Percentiles rank a stretch among this genome's conserved stretches.
Evolutionary conservation across 2,329 filamentous ascomycete species (phyloP).

Genomic region (Orbilia quercus): DNA sequence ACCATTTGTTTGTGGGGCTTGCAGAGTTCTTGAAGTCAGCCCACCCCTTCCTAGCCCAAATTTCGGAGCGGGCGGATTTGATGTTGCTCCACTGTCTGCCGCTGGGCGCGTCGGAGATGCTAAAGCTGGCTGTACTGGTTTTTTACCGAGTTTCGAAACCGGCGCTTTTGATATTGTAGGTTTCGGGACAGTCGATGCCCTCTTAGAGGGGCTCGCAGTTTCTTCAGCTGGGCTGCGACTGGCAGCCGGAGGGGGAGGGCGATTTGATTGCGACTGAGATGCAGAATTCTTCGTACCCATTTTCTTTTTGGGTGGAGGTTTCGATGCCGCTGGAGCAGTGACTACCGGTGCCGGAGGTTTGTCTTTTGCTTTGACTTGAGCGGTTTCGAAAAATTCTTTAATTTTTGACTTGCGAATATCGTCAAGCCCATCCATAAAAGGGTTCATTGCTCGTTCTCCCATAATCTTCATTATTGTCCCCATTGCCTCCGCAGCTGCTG

Average conservation of each 20-base stretch:
- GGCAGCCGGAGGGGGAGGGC: slow-evolving; percentile 61
- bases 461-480: slow-evolving; percentile 99
- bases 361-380: slow-evolving; percentile 87
- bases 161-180: slow-evolving; percentile 64
- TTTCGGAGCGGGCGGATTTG: slow-evolving; percentile 67
- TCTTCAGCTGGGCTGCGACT: slow-evolving; percentile 66
- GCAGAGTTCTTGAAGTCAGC: slow-evolving; percentile 83
- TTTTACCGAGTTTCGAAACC: slow-evolving; percentile 33
- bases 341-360: slow-evolving; percentile 75
- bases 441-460: slow-evolving; percentile 93
- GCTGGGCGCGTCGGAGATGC: slow-evolving; percentile 66
- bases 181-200: slow-evolving; percentile 66
- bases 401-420: slow-evolving; percentile 96
- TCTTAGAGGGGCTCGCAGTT: slow-evolving; percentile 62
- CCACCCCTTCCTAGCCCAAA: slow-evolving; percentile 76
- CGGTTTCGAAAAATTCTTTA: slow-evolving; percentile 86
- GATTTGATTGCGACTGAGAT: slow-evolving; percentile 65
- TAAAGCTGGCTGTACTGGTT: slow-evolving; percentile 67
- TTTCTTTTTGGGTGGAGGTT: slow-evolving; percentile 64
- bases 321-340: slow-evolving; percentile 65
- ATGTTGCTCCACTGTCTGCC: slow-evolving; percentile 69
- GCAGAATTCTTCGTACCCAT: slow-evolving; percentile 67
- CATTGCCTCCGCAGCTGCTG: slow-evolving; percentile 89
- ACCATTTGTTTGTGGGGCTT: slow-evolving; percentile 66
- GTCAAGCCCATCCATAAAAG: slow-evolving; percentile 89